Evolutionary conservation across 2,329 filamentous ascomycete species (phyloP), one percentile per base, ranked within the genome.

Genomic region (Ascochyta clinopodiicola): DNA sequence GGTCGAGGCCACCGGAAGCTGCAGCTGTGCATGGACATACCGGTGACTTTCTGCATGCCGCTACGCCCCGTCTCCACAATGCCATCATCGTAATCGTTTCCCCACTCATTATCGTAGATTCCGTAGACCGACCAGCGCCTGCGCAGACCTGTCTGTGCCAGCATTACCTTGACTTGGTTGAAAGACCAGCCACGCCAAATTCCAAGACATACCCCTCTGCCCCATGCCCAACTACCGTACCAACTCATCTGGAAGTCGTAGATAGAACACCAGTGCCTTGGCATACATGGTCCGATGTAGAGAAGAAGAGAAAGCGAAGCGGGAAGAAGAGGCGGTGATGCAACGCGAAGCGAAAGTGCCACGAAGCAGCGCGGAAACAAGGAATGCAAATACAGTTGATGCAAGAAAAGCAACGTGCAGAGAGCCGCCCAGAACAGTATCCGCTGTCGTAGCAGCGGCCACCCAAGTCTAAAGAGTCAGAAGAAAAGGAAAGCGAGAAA

Each of bases 121-220:
- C 51, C 47, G 51, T 44, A 51, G 44, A 54, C 59, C 49, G 57
- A 63, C 69, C 71, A 64, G 66, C 65, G 72, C 72, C 72, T 51
- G 72, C 72, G 67, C 64, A 61, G 60, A 64, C 53, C 56, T 51
- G 44, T 57, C 57, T 48, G 43, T 56, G 40, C 56, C 51, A 51
- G 50, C 62, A 69, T 70, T 67, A 72, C 42, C 40, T 46, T 51
- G 56, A 51, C 59, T 57, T 51, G 56, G 51, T 59, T 55, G 57
- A 22, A 67, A 70, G 70, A 73, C 61, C 55, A 71, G 63, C 40
- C 61, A 63, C 44, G 42, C 56, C 56, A 57, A 59, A 57, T 49
- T 49, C 51, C 53, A 25, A 52, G 39, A 51, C 29, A 48, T 56
- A 37, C 51, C 48, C 31, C 50, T 48, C 51, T 56, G 37, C 48